Conservation (phyloP, 345 rosid species). For the Cardamine occulta region DNA sequence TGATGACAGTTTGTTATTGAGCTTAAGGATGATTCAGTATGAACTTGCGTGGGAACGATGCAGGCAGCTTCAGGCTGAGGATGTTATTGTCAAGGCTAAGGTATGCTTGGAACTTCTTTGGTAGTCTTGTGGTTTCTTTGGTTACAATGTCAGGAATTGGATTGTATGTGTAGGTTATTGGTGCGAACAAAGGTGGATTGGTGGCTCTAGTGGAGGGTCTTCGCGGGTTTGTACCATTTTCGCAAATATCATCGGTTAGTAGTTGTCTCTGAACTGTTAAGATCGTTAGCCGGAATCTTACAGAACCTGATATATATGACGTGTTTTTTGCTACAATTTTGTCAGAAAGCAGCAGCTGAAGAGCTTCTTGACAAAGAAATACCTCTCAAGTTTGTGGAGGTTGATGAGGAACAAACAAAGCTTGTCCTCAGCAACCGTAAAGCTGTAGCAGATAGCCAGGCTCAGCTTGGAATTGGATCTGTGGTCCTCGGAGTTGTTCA, state of each 20-base stretch:
- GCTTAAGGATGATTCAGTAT: constrained; percentile 71
- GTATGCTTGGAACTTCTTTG: constrained; percentile 45
- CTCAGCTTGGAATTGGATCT: constrained; percentile 94
- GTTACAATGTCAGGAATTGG: constrained; percentile 19
- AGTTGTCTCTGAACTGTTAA: constrained; percentile 33
- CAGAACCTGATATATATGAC: constrained; percentile 13
- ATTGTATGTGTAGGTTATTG: constrained; percentile 61
- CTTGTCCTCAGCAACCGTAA: constrained; percentile 96
- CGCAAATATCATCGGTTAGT: constrained; percentile 87
- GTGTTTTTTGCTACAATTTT: constrained; percentile 13
- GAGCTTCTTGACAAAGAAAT: constrained; percentile 86
- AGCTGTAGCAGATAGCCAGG: constrained; percentile 97
- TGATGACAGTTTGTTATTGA: constrained; percentile 84
- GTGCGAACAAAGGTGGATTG: constrained; percentile 92
- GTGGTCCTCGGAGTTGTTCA: constrained; percentile 88
- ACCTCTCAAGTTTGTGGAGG: constrained; percentile 93
- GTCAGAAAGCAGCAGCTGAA: constrained; percentile 80
- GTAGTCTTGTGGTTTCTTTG: constrained; percentile 14
- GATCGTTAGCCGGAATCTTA: not conserved
- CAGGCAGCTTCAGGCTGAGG: constrained; percentile 97
- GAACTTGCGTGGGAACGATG: constrained; percentile 98
- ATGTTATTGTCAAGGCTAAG: constrained; percentile 88
- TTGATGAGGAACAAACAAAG: constrained; percentile 92
- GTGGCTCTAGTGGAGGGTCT: constrained; percentile 86
- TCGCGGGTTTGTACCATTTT: constrained; percentile 93